Evolutionary conservation across 768 basidiomycete genomes (phyloP).

Genomic region (Leucocoprinus birnbaumii): DNA sequence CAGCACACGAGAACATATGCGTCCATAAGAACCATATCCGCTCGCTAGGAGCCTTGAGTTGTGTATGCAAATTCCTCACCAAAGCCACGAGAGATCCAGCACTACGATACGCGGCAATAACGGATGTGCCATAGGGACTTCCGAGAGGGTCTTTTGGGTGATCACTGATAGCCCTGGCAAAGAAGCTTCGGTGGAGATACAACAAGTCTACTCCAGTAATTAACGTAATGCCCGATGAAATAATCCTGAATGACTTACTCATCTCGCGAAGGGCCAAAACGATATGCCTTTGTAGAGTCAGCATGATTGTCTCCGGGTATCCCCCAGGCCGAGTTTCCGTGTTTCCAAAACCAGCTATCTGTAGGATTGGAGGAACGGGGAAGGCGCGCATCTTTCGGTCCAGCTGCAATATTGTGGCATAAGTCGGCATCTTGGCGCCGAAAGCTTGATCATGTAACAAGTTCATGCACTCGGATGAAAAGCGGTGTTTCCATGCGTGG

Average conservation of each 20-base stretch:
- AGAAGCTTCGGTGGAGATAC: conserved; percentile 72
- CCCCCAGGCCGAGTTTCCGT: conserved; percentile 43
- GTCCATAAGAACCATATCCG: conserved; percentile 66
- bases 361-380: conserved; percentile 62
- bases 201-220: conserved; percentile 46
- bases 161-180: conserved; percentile 69
- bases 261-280: conserved; percentile 67
- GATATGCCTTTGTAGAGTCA: conserved; percentile 64
- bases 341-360: conserved; percentile 65
- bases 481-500: conserved; percentile 70
- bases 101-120: conserved; percentile 72
- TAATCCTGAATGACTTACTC: conserved; percentile 40
- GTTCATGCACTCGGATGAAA: conserved; percentile 66
- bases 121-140: conserved; percentile 69
- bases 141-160: conserved; percentile 73
- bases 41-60: conserved; percentile 60
- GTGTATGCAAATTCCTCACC: conserved; percentile 65
- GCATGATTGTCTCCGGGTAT: conserved; percentile 46
- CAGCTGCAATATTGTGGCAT: conserved; percentile 63
- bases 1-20: conserved; percentile 66
- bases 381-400: conserved; percentile 68
- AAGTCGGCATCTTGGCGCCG: conserved; percentile 66
- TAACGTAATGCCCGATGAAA: not conserved
- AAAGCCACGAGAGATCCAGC: conserved; percentile 69
- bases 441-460: conserved; percentile 70